Base-by-base conservation (phyloP, 306 rosid genomes). In the Clitoria ternatea region DNA sequence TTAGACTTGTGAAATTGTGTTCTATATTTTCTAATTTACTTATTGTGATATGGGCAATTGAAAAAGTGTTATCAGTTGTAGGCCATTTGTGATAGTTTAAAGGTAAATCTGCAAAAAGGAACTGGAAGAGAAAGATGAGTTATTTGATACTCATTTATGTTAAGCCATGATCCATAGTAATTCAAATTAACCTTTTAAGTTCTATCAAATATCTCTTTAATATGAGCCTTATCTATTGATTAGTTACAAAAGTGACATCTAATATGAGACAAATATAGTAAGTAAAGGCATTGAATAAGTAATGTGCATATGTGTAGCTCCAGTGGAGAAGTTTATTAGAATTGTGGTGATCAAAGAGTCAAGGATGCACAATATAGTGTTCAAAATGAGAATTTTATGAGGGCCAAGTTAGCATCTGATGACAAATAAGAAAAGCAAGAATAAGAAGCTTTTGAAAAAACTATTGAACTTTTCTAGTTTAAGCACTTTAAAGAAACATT, bases 401-500 rank as follows among this genome's bases (percentile, higher is more conserved):
- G 99, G 79, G 99, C 91, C 53, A 59, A 97, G 50, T 77, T 94
- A 83, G 99, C 92, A 22, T 95, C 90, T 4, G 96, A 89, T 9
- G 99, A 94, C 83, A 91, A 91, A 66, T 94, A 89, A 19, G 99
- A 94, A 79, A 97, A 94, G 1, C 97, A 94, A 48, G 99, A 91
- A 75, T 97, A 94, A 62, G 89, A 70, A 19, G 89, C 84, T 50
- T 66, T 94, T 84, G 99, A 91, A 45, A 89, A 91, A 80, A 6
- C 85, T 3, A 85, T 89, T 23, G 96, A 91, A 5, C 91, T 90
- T 79, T 84, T 94, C 26, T 97, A 84, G 79, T 74, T 92, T 14
- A 87, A 86, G 64, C 91, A 91, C 77, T 77, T 94, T 77, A 94
- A n/a, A 89, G 86, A 70, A 85, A 65, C 35, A 83, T 49, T 87